phyloP scores from a whole-genome alignment of 2,329 filamentous ascomycete genomes.

The Sporothrix humicola region DNA sequence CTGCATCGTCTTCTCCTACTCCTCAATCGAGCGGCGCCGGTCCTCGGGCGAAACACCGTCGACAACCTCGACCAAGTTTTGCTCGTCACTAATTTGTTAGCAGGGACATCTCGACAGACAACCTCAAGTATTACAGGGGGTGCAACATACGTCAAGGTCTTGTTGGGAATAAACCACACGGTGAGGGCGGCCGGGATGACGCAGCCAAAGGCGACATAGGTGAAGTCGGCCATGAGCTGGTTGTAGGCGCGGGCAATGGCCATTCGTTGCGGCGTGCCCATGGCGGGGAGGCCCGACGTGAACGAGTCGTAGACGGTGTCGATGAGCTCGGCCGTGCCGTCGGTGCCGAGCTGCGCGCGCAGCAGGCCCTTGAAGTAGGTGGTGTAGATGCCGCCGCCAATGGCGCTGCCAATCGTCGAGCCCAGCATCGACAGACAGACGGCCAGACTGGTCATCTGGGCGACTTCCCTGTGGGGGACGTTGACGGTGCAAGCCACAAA shows the following conservation, averaged over 20 bases:
- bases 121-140: neutral
- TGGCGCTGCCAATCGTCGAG: conserved; percentile 47
- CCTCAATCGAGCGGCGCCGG: neutral
- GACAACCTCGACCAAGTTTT: conserved; percentile 15
- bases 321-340: conserved; percentile 44
- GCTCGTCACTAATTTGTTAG: conserved; percentile 8
- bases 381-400: conserved; percentile 58
- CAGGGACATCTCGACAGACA: neutral
- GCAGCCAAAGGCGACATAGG: conserved; percentile 41
- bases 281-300: conserved; percentile 48
- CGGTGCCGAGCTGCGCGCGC: conserved; percentile 46
- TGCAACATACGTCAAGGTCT: conserved; percentile 29
- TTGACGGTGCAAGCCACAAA: conserved; percentile 54
- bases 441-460: conserved; percentile 55
- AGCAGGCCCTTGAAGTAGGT: conserved; percentile 50
- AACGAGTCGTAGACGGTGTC: conserved; percentile 54
- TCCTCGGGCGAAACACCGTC: neutral
- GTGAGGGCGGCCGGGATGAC: conserved; percentile 38
- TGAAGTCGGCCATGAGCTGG: conserved; percentile 41
- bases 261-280: conserved; percentile 49
- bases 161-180: conserved; percentile 40
- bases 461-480: conserved; percentile 53
- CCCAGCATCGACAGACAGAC: conserved; percentile 52
- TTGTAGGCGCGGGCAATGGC: conserved; percentile 45
- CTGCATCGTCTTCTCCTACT: neutral